phyloP scores from a whole-genome alignment of 495 filamentous ascomycete species.

The Lichenothelia convexa region DNA sequence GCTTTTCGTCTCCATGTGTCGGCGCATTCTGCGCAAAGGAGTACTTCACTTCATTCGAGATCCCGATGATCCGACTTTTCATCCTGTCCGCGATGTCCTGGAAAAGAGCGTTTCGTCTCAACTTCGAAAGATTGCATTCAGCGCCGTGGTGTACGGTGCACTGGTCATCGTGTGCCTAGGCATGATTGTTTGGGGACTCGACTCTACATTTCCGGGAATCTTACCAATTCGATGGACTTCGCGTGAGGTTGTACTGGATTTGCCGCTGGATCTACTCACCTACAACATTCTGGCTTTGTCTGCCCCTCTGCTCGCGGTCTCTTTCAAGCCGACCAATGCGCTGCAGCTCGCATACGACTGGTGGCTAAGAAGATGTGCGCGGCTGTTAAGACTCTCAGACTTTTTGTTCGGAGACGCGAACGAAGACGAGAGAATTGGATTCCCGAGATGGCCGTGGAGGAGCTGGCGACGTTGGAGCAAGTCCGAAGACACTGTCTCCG shows the following conservation, averaged over 20 bases:
- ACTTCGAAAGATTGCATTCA: conserved; percentile 89
- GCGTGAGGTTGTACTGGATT: conserved; percentile 78
- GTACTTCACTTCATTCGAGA: conserved; percentile 98
- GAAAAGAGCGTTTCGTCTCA: conserved; percentile 86
- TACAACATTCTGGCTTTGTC: conserved; percentile 95
- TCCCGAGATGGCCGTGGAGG: no score
- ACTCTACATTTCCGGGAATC: conserved; percentile 42
- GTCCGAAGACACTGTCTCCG: conserved; percentile 11
- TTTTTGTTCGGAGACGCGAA: conserved; percentile 80
- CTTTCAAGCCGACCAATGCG: conserved; percentile 67
- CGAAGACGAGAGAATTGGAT: conserved; percentile 44
- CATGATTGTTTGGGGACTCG: conserved; percentile 86
- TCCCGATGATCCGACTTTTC: conserved; percentile 95
- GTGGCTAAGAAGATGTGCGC: conserved; percentile 88
- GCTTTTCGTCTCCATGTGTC: conserved; percentile 95
- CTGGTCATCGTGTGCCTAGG: conserved; percentile 86
- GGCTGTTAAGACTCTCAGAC: conserved; percentile 60
- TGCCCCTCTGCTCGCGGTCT: conserved; percentile 62
- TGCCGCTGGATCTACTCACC: conserved; percentile 83
- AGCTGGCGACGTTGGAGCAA: conserved; percentile 35
- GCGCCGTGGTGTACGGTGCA: conserved; percentile 85
- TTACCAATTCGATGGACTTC: conserved; percentile 87
- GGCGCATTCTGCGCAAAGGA: conserved; percentile 86
- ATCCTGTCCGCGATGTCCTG: conserved; percentile 90
- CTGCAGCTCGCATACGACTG: conserved; percentile 75